Conservation (phyloP, 208 protist genomes). For the Entamoeba invadens region DNA sequence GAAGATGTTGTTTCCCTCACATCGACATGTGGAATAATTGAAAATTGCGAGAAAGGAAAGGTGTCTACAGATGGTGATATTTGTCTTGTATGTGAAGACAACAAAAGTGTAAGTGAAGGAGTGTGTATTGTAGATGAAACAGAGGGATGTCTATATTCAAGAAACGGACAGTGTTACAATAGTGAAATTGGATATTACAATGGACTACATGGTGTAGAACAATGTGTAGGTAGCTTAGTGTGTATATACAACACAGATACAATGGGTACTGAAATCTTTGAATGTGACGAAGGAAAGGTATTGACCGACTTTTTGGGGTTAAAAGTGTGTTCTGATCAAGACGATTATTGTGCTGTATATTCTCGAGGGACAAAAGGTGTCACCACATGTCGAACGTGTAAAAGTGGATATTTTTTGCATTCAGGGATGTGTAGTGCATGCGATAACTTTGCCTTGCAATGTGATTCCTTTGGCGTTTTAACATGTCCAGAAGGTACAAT, state of each 20-base stretch:
- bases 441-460: background rate
- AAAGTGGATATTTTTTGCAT: background rate
- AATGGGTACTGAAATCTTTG: too few relatives aligned
- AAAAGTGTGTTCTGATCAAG: background rate
- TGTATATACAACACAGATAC: too few relatives aligned
- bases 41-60: background rate
- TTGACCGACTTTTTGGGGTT: too few relatives aligned
- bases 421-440: background rate
- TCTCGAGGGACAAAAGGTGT: background rate
- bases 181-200: too few relatives aligned
- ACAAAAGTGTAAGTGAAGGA: background rate
- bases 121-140: too few relatives aligned
- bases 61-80: background rate
- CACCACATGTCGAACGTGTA: background rate
- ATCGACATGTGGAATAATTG: too few relatives aligned
- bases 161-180: too few relatives aligned
- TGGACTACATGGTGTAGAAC: too few relatives aligned
- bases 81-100: background rate
- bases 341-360: background rate
- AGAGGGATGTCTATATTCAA: too few relatives aligned
- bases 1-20: too few relatives aligned
- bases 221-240: too few relatives aligned
- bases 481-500: background rate
- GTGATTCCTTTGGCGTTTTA: background rate
- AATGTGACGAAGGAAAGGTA: too few relatives aligned